Percentiles rank a stretch among this genome's conserved stretches.
phyloP scores from a whole-genome alignment of 345 rosid genomes.

The Eucalyptus tenuipes region DNA sequence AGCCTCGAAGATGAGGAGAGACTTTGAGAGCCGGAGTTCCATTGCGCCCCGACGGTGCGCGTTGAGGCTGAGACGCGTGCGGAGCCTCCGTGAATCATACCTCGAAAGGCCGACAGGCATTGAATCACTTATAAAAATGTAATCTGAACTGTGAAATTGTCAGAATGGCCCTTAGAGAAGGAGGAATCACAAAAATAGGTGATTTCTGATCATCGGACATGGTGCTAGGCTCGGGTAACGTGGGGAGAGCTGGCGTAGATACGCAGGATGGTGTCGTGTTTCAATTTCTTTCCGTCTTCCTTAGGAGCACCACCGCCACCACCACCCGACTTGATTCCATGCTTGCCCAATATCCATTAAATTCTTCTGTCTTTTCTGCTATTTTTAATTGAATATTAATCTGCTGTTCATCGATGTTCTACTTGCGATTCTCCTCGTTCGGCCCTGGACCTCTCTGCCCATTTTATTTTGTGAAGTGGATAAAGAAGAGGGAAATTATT shows the following conservation, averaged over 20 bases:
- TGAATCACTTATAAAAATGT: not conserved
- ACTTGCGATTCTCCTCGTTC: not conserved
- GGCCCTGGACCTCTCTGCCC: not conserved
- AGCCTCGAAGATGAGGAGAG: too few relatives aligned
- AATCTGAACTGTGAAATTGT: not conserved
- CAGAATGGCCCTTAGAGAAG: not conserved
- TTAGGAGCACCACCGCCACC: not conserved
- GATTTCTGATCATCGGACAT: not conserved
- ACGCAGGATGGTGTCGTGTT: not conserved
- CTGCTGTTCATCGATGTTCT: not conserved
- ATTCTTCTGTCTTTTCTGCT: not conserved
- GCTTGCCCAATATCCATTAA: not conserved
- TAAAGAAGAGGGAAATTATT: not conserved
- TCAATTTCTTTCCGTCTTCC: not conserved
- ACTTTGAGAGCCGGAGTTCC: too few relatives aligned
- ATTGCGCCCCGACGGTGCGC: too few relatives aligned
- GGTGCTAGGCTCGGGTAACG: not conserved
- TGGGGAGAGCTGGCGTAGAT: not conserved
- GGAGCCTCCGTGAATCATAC: too few relatives aligned
- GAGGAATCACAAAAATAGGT: not conserved
- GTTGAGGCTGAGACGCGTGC: too few relatives aligned
- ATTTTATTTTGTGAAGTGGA: not conserved
- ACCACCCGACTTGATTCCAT: not conserved
- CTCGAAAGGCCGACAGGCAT: not conserved
- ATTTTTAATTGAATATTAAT: not conserved